Evolutionary conservation across 345 rosid genomes (phyloP), one percentile per base, ranked within the genome.

Genomic region (Noccaea bulbosa): DNA sequence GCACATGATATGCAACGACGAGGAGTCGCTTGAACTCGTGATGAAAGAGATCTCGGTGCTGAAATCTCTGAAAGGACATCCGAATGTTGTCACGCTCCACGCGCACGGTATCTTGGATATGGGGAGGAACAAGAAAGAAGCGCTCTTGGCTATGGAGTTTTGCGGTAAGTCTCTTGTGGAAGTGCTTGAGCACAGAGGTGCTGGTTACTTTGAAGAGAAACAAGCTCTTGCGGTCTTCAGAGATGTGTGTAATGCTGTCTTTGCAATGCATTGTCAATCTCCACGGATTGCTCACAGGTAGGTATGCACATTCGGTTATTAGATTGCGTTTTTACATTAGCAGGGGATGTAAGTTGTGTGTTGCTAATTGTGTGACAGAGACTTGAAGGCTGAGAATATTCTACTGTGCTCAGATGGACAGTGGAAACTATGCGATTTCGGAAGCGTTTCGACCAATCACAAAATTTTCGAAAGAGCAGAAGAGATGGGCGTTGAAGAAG

Each of bases 401-500:
- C 81, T 95, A 35, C 57, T 87, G 76, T 88, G 92, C 38, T 77
- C 87, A 44, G 92, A 90, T 79, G 94, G 98, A 60, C 72, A 41
- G 24, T 95, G 98, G 97, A 92, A 91, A 70, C 64, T 90, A 81
- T 92, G 99, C 44, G 99, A 95, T 80, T 95, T 95, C 62, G 99
- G 99, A 59, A 95, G 99, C 63, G 82, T 85, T 24, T 83, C 97
- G 45, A 92, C 93, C 51, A 92, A 91, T 77, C 99, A 95, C 78
- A 95, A 87, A 73, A 82, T 92, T 33, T 92, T 95, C 73, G 98
- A 90, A 81, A 92, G 80, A 78, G 92, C 96, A 38, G 98, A 88
- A 81, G 99, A 95, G 78, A 95, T 92, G 98, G 98, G 98, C 6
- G 73, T 95, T 74, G 99, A 95, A 82, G 98, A 95, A 86, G 99